These are phyloP conservation scores for Tremellales sp. DNA, from an alignment of 1,284 basidiomycete genomes.

Conservation along the genomic window DNA sequence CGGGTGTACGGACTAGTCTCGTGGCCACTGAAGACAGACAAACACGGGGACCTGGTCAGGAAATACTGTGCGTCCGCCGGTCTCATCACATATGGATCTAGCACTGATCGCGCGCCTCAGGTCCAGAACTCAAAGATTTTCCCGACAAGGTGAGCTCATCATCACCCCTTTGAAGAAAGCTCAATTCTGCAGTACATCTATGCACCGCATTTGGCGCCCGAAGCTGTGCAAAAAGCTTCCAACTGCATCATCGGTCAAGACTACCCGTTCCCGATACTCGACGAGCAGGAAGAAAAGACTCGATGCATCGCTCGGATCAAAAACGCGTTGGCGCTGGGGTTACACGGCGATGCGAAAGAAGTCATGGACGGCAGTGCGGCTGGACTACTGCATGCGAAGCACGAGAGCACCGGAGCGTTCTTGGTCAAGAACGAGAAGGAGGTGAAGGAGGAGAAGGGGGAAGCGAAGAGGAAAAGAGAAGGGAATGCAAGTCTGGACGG, in stretches of 20 bases:
- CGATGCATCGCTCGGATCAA: constrained; percentile 42
- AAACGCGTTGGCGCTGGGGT: constrained; percentile 37
- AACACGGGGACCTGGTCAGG: constrained; percentile 49
- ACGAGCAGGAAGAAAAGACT: constrained; percentile 45
- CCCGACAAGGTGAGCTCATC: constrained; percentile 46
- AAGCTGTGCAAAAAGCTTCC: constrained; percentile 42
- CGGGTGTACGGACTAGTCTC: constrained; percentile 50
- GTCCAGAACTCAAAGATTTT: constrained; percentile 49
- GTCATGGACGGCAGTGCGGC: constrained; percentile 38
- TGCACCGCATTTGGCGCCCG: constrained; percentile 46
- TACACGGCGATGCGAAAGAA: constrained; percentile 35
- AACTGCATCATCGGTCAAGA: constrained; percentile 48
- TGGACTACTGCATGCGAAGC: constrained; percentile 20
- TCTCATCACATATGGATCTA: not conserved
- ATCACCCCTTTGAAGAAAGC: not conserved
- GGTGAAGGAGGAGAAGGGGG: constrained; percentile 19
- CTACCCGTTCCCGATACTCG: constrained; percentile 48
- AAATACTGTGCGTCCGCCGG: constrained; percentile 46
- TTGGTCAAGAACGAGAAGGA: constrained; percentile 13
- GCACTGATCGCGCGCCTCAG: constrained; percentile 9
- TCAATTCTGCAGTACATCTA: constrained; percentile 43
- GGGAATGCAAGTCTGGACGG: constrained; percentile 32
- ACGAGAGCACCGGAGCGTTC: constrained; percentile 22
- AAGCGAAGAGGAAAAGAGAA: constrained; percentile 21
- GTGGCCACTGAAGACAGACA: constrained; percentile 53